Percentiles rank a stretch among this genome's conserved stretches.
These are phyloP conservation scores for Onygenales sp. DNA, from an alignment of 2,329 filamentous ascomycete genomes.

Conservation along the genomic window DNA sequence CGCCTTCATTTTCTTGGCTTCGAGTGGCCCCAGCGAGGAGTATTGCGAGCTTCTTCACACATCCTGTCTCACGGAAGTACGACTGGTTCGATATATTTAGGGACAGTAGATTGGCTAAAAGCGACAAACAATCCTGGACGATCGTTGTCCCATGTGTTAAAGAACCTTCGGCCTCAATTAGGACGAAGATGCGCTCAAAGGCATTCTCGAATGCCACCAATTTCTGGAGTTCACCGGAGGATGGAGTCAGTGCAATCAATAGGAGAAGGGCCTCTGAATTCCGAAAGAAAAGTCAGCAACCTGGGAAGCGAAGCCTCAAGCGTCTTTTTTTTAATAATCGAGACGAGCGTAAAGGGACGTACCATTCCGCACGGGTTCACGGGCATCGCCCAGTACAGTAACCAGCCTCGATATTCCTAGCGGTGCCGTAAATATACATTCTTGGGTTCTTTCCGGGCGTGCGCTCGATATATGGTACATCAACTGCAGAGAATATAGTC, in stretches of 20 bases:
- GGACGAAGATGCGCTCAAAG: constrained; percentile 74
- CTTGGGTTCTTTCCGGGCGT: constrained; percentile 82
- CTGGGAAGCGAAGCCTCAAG: background rate
- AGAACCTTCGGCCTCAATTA: constrained; percentile 74
- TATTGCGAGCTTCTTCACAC: constrained; percentile 60
- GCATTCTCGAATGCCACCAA: constrained; percentile 92
- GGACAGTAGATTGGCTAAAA: constrained; percentile 79
- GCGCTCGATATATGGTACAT: constrained; percentile 77
- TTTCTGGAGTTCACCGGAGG: constrained; percentile 83
- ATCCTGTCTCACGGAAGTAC: constrained; percentile 84
- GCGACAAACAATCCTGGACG: constrained; percentile 85
- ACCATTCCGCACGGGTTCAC: constrained; percentile 78
- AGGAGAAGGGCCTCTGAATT: constrained; percentile 65
- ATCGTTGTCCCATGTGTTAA: constrained; percentile 73
- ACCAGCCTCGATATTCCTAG: constrained; percentile 82
- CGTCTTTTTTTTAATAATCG: background rate
- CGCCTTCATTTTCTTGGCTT: constrained; percentile 46
- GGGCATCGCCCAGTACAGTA: constrained; percentile 68
- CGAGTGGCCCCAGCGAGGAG: constrained; percentile 55
- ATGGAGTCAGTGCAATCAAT: constrained; percentile 77
- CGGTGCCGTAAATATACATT: constrained; percentile 84
- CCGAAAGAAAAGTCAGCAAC: background rate
- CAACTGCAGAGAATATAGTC: constrained; percentile 83
- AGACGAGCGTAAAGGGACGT: constrained; percentile 5
- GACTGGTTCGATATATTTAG: constrained; percentile 89